A percentile compares a stretch with the other conserved stretches of the same genome.
Conservation (phyloP, 768 basidiomycete species). For the Saitozyma sp. region DNA sequence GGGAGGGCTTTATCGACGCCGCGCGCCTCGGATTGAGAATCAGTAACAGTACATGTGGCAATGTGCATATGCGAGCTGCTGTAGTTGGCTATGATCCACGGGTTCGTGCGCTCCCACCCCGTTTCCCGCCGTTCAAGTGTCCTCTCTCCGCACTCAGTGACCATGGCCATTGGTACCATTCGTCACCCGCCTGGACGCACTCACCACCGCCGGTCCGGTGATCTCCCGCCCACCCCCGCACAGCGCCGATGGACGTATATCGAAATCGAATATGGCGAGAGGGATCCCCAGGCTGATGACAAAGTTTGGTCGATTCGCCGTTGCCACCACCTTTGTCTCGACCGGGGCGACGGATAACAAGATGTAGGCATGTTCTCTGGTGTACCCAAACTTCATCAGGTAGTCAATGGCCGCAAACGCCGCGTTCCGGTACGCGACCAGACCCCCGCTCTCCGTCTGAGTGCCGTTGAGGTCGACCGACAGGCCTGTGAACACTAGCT, state of each 20-base stretch:
- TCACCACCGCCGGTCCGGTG: too few relatives aligned
- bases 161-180: too few relatives aligned
- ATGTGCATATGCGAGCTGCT: too few relatives aligned
- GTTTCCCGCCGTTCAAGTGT: too few relatives aligned
- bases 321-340: slow-evolving; percentile 50
- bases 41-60: too few relatives aligned
- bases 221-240: too few relatives aligned
- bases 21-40: too few relatives aligned
- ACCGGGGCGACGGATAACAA: slow-evolving; percentile 69
- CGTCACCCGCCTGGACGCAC: too few relatives aligned
- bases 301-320: slow-evolving; percentile 63
- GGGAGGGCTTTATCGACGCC: too few relatives aligned
- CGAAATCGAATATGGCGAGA: slow-evolving; percentile 69
- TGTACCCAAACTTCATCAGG: slow-evolving; percentile 68
- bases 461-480: slow-evolving; percentile 62
- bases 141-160: too few relatives aligned
- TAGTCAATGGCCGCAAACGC: slow-evolving; percentile 74
- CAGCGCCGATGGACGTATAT: slow-evolving; percentile 12
- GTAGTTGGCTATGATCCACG: too few relatives aligned
- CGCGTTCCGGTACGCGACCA: slow-evolving; percentile 73
- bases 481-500: slow-evolving; percentile 74
- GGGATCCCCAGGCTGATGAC: slow-evolving; percentile 74
- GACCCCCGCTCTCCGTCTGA: slow-evolving; percentile 18
- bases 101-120: too few relatives aligned
- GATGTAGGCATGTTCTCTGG: slow-evolving; percentile 75